Base-by-base conservation (phyloP, 192 early-diverging fungal genomes). In the Backusella westeae region DNA sequence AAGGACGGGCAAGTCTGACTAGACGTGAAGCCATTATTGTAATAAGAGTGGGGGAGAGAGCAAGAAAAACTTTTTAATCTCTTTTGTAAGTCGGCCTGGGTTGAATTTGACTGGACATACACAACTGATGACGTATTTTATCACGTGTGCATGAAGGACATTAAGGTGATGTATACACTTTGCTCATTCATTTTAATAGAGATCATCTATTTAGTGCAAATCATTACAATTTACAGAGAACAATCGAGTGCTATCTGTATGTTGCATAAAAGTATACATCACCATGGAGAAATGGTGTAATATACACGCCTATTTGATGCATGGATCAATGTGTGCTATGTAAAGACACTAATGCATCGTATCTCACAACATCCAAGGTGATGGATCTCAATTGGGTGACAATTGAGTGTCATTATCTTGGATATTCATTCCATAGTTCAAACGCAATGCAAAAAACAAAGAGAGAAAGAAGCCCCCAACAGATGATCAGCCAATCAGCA, bases 1-100 rank as follows among this genome's bases (percentile, higher is more conserved):
- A 26, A 46, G 26, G 70, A 46, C 42, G 44, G n/a, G 42, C 7
- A 49, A 71, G 41, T 32, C 42, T 49, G 39, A 49, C 41, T 49
- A 71, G 12, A 46, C 42, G 70, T 32, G 70, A 71, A 46, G 70
- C 70, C 70, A 71, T 71, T 49, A 49, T 17, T 17, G 15, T 49
- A 49, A 49, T 41, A 71, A 71, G 39, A 71, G 17, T 44, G 42
- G 42, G 42, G 44, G 23, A 70, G 41, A 23, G 10, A 59, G 8
- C 0, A 59, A 56, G 3, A 59, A 21, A 53, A 53, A 21, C 17
- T 21, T 53, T n/a, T 49, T 9, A 12, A 44, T 44, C 15, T 44
- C 42, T 44, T 19, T n/a, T 17, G 46, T 49, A 29, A 29, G 26
- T 29, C 46, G 46, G 19, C 46, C 46, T 49, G 46, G 46, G 46